Base-by-base conservation (phyloP, 192 early-diverging fungal genomes). In the Coemansia javaensis region DNA sequence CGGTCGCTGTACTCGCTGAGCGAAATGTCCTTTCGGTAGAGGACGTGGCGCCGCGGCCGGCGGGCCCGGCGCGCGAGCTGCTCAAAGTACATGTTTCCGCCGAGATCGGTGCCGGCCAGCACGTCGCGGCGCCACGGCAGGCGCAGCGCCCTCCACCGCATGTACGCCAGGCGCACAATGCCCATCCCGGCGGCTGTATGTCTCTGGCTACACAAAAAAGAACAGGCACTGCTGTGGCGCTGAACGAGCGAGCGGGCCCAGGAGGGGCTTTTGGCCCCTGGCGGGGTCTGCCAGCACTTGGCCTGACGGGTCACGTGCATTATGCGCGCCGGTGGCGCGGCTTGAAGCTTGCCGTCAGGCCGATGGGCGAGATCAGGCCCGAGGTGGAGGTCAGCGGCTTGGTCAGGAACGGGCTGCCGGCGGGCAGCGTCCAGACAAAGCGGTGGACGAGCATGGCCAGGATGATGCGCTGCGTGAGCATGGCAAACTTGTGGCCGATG, bases 401-500 rank as follows among this genome's bases (percentile, higher is more conserved):
- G 20, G 41, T 45, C 15, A 25, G 41, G 51, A 66, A 66, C 17
- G 63, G 63, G 42, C 71, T 75, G 37, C 43, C 64, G 12, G n/a
- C 15, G 13, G 71, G 71, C 47, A 75, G 37, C 7, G 27, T 43
- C 71, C 71, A 75, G 16, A 22, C 35, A 27, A 75, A 76, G 40
- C 73, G 60, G 33, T 56, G 56, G 4, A 76, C 52, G 7, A 85
- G 45, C 66, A 80, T 66, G 14, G 76, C 62, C 18, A 83, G 49
- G 23, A 78, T 34, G 16, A 85, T 66, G 37, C 77, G 76, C 69
- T 83, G 80, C 32, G 79, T 80, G 18, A 79, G 59, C 35, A 85
- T 58, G 2, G 72, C 69, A 48, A 85, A 83, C 44, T 80, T 77
- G 63, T 63, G 49, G 11, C 82, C 82, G 30, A 82, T 63, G 52